Conservation (phyloP, 768 basidiomycete species). For the Tricholomella constricta region DNA sequence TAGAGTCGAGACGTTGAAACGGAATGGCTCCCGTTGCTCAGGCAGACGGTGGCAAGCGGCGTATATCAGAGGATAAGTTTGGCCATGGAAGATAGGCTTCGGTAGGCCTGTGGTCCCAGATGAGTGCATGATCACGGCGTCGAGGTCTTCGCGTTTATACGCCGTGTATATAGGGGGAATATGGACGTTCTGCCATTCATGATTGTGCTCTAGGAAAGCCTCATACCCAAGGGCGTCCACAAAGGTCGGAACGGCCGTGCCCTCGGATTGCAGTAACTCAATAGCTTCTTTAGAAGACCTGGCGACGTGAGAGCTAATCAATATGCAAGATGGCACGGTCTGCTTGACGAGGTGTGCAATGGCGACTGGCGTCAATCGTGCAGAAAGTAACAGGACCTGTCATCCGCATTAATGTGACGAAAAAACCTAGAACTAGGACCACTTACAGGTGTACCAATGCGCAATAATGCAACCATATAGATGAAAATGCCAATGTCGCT, state of each 20-base stretch:
- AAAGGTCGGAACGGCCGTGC: conserved; percentile 19
- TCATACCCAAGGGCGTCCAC: conserved; percentile 29
- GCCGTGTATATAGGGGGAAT: conserved; percentile 28
- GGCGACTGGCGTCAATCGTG: conserved; percentile 36
- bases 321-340: conserved; percentile 30
- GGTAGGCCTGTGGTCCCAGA: conserved; percentile 55
- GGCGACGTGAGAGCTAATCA: conserved; percentile 32
- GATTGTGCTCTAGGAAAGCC: conserved; percentile 26
- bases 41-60: conserved; percentile 38
- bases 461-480: conserved; percentile 37
- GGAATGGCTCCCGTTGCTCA: conserved; percentile 28
- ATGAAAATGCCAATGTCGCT: conserved; percentile 41
- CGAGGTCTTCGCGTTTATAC: conserved; percentile 30
- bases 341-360: conserved; percentile 36
- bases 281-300: conserved; percentile 33
- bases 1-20: conserved; percentile 37
- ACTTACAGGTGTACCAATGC: conserved; percentile 39
- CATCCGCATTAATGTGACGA: background rate
- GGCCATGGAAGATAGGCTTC: conserved; percentile 43
- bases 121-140: conserved; percentile 49
- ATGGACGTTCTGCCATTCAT: conserved; percentile 12
- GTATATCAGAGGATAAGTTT: conserved; percentile 34
- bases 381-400: conserved; percentile 38
- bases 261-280: conserved; percentile 16
- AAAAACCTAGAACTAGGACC: background rate